phyloP scores from a whole-genome alignment of 805 yeast genomes.

The Hanseniaspora occidentalis region DNA sequence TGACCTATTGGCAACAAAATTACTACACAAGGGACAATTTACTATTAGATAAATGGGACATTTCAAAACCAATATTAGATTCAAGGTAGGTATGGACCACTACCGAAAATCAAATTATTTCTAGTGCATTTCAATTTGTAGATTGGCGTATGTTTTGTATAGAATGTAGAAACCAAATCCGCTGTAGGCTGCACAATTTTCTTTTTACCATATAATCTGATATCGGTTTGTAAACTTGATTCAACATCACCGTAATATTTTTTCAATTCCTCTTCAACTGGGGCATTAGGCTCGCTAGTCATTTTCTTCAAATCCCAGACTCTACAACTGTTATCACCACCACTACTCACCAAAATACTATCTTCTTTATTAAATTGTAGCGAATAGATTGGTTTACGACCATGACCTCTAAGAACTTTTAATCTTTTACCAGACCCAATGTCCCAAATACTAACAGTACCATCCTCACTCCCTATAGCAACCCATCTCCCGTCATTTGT shows the following conservation, averaged over 20 bases:
- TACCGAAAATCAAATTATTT: constrained; percentile 82
- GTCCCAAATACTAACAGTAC: constrained; percentile 85
- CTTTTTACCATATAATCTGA: constrained; percentile 39
- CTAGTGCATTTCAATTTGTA: constrained; percentile 87
- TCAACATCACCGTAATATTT: constrained; percentile 19
- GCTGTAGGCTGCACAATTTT: constrained; percentile 68
- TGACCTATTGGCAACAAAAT: constrained; percentile 21
- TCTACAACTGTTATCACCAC: constrained; percentile 83
- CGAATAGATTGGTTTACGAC: constrained; percentile 73
- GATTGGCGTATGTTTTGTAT: constrained; percentile 89
- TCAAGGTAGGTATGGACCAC: constrained; percentile 54
- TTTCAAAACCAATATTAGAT: constrained; percentile 12
- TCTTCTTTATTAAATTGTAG: constrained; percentile 81
- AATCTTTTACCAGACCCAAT: constrained; percentile 80
- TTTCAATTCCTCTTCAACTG: constrained; percentile 54
- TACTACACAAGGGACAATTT: constrained; percentile 9
- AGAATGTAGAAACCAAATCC: constrained; percentile 88
- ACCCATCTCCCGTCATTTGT: constrained; percentile 97
- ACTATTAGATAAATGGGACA: constrained; percentile 14
- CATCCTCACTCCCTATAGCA: constrained; percentile 91
- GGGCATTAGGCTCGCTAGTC: constrained; percentile 65
- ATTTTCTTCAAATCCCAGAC: constrained; percentile 92
- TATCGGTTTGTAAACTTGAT: constrained; percentile 17
- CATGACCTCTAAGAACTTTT: constrained; percentile 92
- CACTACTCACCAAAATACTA: constrained; percentile 77